Evolutionary conservation across 306 rosid species (phyloP), one percentile per base, ranked within the genome.

Genomic region (Cicer bijugum): DNA sequence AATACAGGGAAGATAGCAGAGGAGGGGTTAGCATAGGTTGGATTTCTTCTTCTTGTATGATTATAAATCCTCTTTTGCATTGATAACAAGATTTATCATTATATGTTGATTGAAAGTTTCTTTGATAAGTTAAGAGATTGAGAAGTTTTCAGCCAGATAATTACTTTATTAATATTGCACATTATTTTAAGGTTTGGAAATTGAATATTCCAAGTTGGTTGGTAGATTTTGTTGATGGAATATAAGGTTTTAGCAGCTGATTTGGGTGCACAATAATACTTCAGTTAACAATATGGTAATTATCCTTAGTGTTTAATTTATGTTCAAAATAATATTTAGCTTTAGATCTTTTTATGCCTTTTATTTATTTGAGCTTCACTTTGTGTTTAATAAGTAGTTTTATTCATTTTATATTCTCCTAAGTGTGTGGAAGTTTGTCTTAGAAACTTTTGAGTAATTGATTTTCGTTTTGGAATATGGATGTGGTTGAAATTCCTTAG

Each of bases 31-130:
- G 65, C 79, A 80, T 64, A 53, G 76, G 76, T 81, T 81, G 69
- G 69, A 70, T 23, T 57, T 80, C 63, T 70, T 82, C 59, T 74
- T 83, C 58, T 80, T 72, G 75, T 73, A 59, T 62, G 59, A 46
- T 75, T 84, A 83, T 70, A 55, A 71, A 71, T 72, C 75, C 79
- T 83, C 88, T 82, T 82, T 86, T 88, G 88, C 89, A 86, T n/a
- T n/a, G n/a, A n/a, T n/a, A n/a, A n/a, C n/a, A n/a, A n/a, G 46
- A 5, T 9, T 20, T 38, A 48, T 51, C 9, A 10, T 28, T 60
- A 78, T 37, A 65, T 12, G 9, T 3, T 35, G 12, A 51, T 23
- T 19, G 33, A 23, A 75, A 77, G 56, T 76, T 80, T 65, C 4
- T 64, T 64, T 66, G 33, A 23, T 23, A 6, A 77, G 72, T 61